Percentiles rank a stretch among this genome's conserved stretches.
Evolutionary conservation across 306 rosid genomes (phyloP).

Genomic region (Pueraria montana): DNA sequence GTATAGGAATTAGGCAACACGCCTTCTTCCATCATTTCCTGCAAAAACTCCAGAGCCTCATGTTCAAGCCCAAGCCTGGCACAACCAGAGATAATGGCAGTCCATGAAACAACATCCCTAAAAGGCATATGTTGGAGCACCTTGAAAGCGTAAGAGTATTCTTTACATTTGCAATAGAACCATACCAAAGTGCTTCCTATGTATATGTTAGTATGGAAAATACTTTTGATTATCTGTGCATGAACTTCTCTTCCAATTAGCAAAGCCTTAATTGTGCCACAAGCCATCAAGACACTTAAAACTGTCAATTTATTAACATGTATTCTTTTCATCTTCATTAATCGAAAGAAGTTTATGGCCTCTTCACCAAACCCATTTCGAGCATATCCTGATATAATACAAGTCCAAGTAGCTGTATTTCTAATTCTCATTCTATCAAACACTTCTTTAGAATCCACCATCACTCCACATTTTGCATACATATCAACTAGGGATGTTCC

Average conservation of each 20-base stretch:
- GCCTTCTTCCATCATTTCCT: conserved; percentile 83
- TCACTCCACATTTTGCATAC: conserved; percentile 92
- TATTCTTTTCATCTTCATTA: conserved; percentile 71
- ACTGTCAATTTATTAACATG: conserved; percentile 70
- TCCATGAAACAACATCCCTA: conserved; percentile 91
- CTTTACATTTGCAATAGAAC: conserved; percentile 90
- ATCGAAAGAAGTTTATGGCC: conserved; percentile 72
- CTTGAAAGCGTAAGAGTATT: conserved; percentile 66
- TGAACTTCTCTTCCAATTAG: conserved; percentile 84
- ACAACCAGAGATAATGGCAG: conserved; percentile 93
- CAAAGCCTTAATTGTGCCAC: conserved; percentile 71
- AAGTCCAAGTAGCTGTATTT: conserved; percentile 96
- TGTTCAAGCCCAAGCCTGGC: conserved; percentile 71
- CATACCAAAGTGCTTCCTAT: conserved; percentile 87
- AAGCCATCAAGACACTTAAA: conserved; percentile 80
- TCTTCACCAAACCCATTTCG: conserved; percentile 81
- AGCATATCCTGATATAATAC: conserved; percentile 90
- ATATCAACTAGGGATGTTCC: conserved; percentile 85
- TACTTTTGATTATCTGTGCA: conserved; percentile 69
- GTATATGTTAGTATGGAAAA: conserved; percentile 56
- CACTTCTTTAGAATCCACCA: conserved; percentile 67
- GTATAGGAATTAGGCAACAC: conserved; percentile 86
- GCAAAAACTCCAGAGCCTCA: conserved; percentile 78
- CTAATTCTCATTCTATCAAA: conserved; percentile 75
- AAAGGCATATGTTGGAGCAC: conserved; percentile 80